Evolutionary conservation across 495 filamentous ascomycete species (phyloP).

Genomic region (Lichenothelia convexa): DNA sequence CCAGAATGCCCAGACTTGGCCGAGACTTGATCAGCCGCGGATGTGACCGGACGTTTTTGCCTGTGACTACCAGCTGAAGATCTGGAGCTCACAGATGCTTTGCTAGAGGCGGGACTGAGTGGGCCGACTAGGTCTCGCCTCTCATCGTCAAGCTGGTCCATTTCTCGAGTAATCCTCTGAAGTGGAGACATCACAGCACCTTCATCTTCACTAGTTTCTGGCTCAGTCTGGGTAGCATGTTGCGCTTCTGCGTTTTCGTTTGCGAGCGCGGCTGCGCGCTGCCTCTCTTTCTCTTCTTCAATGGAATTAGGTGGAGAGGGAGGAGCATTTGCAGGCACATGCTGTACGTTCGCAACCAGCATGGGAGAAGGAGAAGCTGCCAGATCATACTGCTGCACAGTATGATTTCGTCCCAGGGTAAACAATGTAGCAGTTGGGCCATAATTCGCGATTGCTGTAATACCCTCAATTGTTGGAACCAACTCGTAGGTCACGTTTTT

Average conservation of each 20-base stretch:
- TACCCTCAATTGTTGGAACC: constrained; percentile 66
- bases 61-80: constrained; percentile 21
- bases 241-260: constrained; percentile 7
- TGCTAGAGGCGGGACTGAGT: constrained; percentile 22
- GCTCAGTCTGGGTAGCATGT: constrained; percentile 36
- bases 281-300: constrained; percentile 33
- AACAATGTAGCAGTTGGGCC: constrained; percentile 84
- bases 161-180: constrained; percentile 41
- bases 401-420: constrained; percentile 72
- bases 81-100: constrained; percentile 25
- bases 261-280: constrained; percentile 6
- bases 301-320: constrained; percentile 62
- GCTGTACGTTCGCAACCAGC: constrained; percentile 69
- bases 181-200: constrained; percentile 38
- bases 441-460: constrained; percentile 70
- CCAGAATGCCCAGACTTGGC: constrained; percentile 31
- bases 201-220: constrained; percentile 45
- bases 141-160: constrained; percentile 37
- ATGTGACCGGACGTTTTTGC: constrained; percentile 28
- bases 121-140: constrained; percentile 25
- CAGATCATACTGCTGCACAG: constrained; percentile 85
- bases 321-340: constrained; percentile 53
- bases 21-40: constrained; percentile 24
- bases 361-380: constrained; percentile 41
- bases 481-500: constrained; percentile 81